Conservation (phyloP, 805 yeast genomes). For the Soucietia sequanensis region DNA sequence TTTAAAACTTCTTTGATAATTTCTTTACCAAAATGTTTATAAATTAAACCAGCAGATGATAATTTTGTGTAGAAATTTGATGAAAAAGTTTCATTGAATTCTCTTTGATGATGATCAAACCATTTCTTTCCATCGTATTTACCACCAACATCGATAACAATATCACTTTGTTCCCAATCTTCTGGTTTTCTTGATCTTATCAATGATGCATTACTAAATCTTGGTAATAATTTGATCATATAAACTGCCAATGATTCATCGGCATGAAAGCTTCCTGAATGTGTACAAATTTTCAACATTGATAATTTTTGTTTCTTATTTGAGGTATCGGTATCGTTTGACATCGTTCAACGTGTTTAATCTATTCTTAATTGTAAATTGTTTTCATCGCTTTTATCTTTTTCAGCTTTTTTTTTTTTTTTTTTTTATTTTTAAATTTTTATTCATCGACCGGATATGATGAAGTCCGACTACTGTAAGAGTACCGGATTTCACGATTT, state of each 20-base stretch:
- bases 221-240: constrained; percentile 72
- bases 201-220: constrained; percentile 61
- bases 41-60: constrained; percentile 91
- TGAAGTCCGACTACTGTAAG: too few species aligned
- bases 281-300: constrained; percentile 74
- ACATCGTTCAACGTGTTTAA: too few species aligned
- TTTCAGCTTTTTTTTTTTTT: too few species aligned
- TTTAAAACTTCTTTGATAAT: constrained; percentile 53
- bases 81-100: constrained; percentile 73
- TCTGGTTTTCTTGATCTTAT: constrained; percentile 82
- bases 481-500: too few species aligned
- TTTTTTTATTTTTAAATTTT: too few species aligned
- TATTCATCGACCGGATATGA: too few species aligned
- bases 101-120: constrained; percentile 97
- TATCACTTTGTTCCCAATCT: constrained; percentile 83
- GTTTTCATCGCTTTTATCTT: too few species aligned
- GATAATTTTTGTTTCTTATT: constrained; percentile 1
- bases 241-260: constrained; percentile 94
- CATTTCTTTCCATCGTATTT: constrained; percentile 80
- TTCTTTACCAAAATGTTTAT: constrained; percentile 79
- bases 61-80: constrained; percentile 68
- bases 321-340: background rate
- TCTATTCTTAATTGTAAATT: too few species aligned
- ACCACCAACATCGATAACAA: constrained; percentile 94
- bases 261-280: constrained; percentile 93